Conservation (phyloP, 768 basidiomycete species). For the Termitomyces sp. region DNA sequence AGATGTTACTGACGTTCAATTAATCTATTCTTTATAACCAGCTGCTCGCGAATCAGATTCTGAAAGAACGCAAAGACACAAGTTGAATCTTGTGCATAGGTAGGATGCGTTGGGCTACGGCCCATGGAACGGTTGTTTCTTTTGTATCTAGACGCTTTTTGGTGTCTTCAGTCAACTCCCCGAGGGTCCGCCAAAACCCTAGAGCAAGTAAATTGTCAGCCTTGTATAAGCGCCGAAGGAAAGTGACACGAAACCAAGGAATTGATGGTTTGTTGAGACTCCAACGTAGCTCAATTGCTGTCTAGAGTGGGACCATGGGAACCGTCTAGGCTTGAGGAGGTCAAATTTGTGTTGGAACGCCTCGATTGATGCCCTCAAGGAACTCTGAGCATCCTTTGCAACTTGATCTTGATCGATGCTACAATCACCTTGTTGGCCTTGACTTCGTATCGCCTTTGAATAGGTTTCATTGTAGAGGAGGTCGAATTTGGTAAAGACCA, state of each 20-base stretch:
- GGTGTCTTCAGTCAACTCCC: not conserved
- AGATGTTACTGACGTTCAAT: not conserved
- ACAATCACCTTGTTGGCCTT: not conserved
- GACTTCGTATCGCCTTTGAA: not conserved
- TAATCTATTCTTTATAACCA: too few relatives aligned
- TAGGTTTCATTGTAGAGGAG: not conserved
- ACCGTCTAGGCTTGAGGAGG: not conserved
- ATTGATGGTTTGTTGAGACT: not conserved
- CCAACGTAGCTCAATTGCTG: not conserved
- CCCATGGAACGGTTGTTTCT: not conserved
- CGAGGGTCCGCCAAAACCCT: not conserved
- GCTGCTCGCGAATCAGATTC: not conserved
- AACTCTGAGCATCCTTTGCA: not conserved
- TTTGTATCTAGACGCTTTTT: not conserved
- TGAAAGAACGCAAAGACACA: not conserved
- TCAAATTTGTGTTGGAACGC: not conserved
- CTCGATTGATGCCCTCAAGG: not conserved
- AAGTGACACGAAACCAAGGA: not conserved
- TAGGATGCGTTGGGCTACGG: not conserved
- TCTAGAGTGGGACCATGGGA: not conserved
- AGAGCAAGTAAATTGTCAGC: not conserved
- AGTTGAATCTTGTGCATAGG: not conserved
- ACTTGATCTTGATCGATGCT: not conserved
- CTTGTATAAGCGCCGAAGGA: not conserved
- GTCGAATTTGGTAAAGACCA: constrained; percentile 1